Conservation (phyloP, 805 yeast species). For the Lipomyces yamadae region DNA sequence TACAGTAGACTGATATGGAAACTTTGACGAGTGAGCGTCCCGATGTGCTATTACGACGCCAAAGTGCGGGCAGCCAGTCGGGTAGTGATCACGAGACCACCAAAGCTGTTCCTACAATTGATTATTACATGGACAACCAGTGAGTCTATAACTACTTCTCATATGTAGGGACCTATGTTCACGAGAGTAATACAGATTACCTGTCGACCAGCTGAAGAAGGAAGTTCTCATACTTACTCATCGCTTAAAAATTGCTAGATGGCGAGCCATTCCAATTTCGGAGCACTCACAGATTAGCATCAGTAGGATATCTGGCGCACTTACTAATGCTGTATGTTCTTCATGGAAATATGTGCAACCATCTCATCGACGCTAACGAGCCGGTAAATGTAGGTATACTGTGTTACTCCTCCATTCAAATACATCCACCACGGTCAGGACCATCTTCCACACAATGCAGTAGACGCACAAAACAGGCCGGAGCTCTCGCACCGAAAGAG, state of each 20-base stretch:
- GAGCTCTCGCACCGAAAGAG: constrained; percentile 10
- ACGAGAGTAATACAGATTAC: constrained; percentile 13
- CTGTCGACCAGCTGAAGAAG: constrained; percentile 25
- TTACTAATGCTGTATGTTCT: constrained; percentile 75
- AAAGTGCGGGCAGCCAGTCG: constrained; percentile 20
- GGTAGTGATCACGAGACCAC: constrained; percentile 35
- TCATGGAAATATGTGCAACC: background rate
- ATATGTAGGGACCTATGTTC: background rate
- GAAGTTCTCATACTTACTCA: constrained; percentile 25
- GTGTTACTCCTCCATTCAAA: constrained; percentile 61
- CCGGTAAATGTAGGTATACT: constrained; percentile 50
- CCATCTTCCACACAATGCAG: constrained; percentile 4
- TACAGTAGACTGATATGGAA: background rate
- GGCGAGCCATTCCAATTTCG: constrained; percentile 63
- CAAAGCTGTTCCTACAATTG: constrained; percentile 25
- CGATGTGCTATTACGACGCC: constrained; percentile 14
- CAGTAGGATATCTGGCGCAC: constrained; percentile 83
- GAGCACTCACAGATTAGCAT: constrained; percentile 54
- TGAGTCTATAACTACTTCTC: background rate
- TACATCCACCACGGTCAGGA: constrained; percentile 26
- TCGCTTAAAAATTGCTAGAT: constrained; percentile 66
- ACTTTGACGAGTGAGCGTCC: background rate
- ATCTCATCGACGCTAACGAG: background rate
- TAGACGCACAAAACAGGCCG: constrained; percentile 15
- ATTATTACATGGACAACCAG: constrained; percentile 24